A percentile compares a stretch with the other conserved stretches of the same genome.
phyloP scores from a whole-genome alignment of 1,284 basidiomycete species.

The Polyporus tsugae region DNA sequence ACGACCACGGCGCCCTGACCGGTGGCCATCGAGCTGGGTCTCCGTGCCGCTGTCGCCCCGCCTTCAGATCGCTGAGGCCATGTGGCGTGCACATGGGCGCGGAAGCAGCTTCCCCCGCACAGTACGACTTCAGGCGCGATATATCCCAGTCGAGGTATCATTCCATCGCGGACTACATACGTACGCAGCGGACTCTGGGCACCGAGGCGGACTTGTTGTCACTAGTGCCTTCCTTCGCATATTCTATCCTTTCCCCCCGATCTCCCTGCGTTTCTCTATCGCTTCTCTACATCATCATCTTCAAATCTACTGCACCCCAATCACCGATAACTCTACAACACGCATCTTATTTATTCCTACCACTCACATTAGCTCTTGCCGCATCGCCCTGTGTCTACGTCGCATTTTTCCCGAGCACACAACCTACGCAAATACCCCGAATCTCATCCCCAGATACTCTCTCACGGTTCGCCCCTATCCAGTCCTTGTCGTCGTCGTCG shows the following conservation, averaged over 20 bases:
- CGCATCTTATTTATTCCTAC: constrained; percentile 25
- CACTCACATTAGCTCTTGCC: constrained; percentile 17
- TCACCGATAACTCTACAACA: neutral
- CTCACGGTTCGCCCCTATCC: neutral
- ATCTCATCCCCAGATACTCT: constrained; percentile 22
- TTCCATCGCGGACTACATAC: neutral
- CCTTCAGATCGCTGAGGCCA: neutral
- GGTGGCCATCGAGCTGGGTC: neutral
- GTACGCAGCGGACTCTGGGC: neutral
- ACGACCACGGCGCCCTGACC: neutral
- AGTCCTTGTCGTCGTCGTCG: constrained; percentile 4
- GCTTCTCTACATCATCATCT: neutral
- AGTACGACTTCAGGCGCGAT: neutral
- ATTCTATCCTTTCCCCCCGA: neutral
- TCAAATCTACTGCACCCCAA: neutral
- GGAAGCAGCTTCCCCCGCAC: neutral
- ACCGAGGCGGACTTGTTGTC: neutral
- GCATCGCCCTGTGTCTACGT: constrained; percentile 16
- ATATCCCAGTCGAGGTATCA: neutral
- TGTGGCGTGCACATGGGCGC: neutral
- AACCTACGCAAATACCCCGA: constrained; percentile 7
- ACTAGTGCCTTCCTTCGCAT: neutral
- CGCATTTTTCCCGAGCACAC: constrained; percentile 13
- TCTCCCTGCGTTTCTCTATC: neutral
- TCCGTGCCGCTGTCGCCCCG: neutral